These are phyloP conservation scores for Ophiostoma ips DNA, from an alignment of 2,329 filamentous ascomycete genomes.

Conservation along the genomic window DNA sequence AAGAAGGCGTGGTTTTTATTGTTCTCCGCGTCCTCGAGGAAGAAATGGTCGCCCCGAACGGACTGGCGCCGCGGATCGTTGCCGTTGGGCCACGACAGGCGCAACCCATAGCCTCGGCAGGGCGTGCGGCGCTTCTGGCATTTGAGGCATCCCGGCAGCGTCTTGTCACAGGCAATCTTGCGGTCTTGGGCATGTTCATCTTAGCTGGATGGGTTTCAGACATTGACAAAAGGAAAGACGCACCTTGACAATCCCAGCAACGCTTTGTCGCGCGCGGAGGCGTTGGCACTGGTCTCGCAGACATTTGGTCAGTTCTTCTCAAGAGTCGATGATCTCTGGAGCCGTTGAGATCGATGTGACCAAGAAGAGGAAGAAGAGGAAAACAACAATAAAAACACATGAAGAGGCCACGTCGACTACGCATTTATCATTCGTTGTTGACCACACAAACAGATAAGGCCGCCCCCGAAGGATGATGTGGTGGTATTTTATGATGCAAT, in stretches of 20 bases:
- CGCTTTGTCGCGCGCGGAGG: conserved; percentile 2
- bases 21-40: not conserved
- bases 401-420: too few species aligned
- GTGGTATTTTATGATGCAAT: too few species aligned
- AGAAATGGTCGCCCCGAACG: not conserved
- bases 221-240: not conserved
- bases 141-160: conserved; percentile 8
- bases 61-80: not conserved
- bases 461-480: too few species aligned
- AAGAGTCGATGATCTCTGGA: too few species aligned
- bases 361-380: too few species aligned
- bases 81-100: conserved; percentile 11
- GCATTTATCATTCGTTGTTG: too few species aligned
- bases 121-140: conserved; percentile 6
- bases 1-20: not conserved
- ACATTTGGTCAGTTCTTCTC: too few species aligned
- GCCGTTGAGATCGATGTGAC: too few species aligned
- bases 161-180: conserved; percentile 11
- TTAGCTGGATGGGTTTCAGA: not conserved
- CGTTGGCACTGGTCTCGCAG: too few species aligned
- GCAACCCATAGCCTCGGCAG: conserved; percentile 11
- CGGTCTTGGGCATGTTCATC: conserved; percentile 6
- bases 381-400: too few species aligned
- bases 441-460: too few species aligned
- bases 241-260: conserved; percentile 10